A percentile compares a stretch with the other conserved stretches of the same genome.
phyloP scores from a whole-genome alignment of 2,329 filamentous ascomycete genomes.

The Coniochaeta sp. region DNA sequence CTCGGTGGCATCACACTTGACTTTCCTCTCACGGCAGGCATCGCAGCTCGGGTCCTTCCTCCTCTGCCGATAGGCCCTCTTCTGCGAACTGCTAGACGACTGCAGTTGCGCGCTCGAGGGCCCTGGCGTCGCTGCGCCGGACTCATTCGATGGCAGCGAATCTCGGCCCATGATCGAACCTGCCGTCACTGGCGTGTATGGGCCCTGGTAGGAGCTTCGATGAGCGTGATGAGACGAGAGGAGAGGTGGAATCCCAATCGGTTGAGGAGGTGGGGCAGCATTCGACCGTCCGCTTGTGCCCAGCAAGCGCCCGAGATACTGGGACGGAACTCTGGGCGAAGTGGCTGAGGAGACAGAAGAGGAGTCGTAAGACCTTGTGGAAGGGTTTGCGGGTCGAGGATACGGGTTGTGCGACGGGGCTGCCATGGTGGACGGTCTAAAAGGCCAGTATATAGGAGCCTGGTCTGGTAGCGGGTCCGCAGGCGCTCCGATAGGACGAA shows the following conservation, averaged over 20 bases:
- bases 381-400: slow-evolving; percentile 54
- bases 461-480: slow-evolving; percentile 27
- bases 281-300: slow-evolving; percentile 42
- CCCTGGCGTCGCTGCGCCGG: slow-evolving; percentile 47
- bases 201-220: slow-evolving; percentile 36
- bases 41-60: slow-evolving; percentile 97
- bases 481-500: slow-evolving; percentile 28
- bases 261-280: slow-evolving; percentile 40
- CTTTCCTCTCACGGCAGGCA: slow-evolving; percentile 81
- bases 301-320: slow-evolving; percentile 46
- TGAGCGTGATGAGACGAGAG: slow-evolving; percentile 24
- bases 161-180: slow-evolving; percentile 49
- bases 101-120: slow-evolving; percentile 25
- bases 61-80: slow-evolving; percentile 88
- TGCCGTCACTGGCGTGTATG: slow-evolving; percentile 43
- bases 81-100: slow-evolving; percentile 56
- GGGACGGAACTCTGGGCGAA: slow-evolving; percentile 47
- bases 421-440: slow-evolving; percentile 39
- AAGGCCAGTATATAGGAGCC: slow-evolving; percentile 22
- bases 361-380: slow-evolving; percentile 56
- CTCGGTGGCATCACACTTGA: slow-evolving; percentile 93
- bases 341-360: slow-evolving; percentile 56
- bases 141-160: slow-evolving; percentile 52
- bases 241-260: slow-evolving; percentile 45
- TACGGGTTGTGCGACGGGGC: slow-evolving; percentile 50